Base-by-base conservation (phyloP, 2,329 filamentous ascomycete genomes). In the Penicillium sclerotiorum region DNA sequence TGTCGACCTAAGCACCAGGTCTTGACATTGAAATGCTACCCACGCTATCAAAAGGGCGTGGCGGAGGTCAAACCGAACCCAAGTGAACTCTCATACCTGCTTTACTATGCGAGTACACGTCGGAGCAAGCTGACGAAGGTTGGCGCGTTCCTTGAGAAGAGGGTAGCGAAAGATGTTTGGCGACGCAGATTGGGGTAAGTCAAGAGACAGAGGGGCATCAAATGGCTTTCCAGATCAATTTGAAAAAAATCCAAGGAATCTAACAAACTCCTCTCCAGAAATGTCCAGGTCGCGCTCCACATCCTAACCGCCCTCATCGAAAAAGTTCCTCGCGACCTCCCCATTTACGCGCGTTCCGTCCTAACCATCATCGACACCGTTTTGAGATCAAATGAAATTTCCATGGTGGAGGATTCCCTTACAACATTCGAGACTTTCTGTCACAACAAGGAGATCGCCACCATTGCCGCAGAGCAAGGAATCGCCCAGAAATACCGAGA, bases 61-160 rank as follows among this genome's bases (percentile, higher is more conserved):
- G 88, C 92, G 68, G 90, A 96, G 65, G 90, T 96, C 67, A 95
- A 93, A 75, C 92, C 94, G 37, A 97, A 97, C 74, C 90, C 90
- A 59, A 95, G 90, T 75, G 94, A 99, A 78, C 84, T 99, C 56
- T 95, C 90, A 73, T 97, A 97, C 70, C 83, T 99, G 58, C 84
- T 97, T 47, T 97, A 95, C 80, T 97, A 99, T 78, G 91, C 90
- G 54, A 95, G 89, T 68, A 96, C 92, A 62, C 89, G 93, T 53
- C 86, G 90, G 58, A 93, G 89, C 73, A 99, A 97, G 80, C 85
- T 97, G 62, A 90, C 94, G 66, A 99, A 99, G 75, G 92, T 99
- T 60, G 91, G 90, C 71, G 86, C 85, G 62, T 99, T 96, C 68
- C 80, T 99, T 58, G 92, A 97, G 77, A 95, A 93, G 79, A 90